Conservation (phyloP, 2,329 filamentous ascomycete species). For the Furcasterigmium sp. region DNA sequence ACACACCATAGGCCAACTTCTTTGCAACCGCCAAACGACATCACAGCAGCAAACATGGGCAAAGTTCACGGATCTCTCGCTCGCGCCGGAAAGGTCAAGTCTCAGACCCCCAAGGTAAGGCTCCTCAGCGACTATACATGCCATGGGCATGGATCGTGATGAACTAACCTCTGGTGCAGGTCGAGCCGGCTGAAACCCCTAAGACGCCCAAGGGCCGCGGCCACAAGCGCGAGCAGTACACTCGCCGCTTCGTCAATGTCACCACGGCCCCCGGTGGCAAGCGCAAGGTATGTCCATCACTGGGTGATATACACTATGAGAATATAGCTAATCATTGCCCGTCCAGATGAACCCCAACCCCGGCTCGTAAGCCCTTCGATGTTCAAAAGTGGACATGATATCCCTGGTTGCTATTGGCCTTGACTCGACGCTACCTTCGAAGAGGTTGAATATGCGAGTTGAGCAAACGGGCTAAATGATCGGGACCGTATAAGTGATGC, state of each 20-base stretch:
- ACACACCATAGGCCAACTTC: not conserved
- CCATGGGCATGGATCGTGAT: no score
- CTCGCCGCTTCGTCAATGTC: slow-evolving; percentile 96
- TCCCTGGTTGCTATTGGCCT: no score
- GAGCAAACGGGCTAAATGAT: no score
- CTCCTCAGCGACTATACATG: no score
- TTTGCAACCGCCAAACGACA: not conserved
- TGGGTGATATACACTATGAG: no score
- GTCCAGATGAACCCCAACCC: slow-evolving; percentile 82
- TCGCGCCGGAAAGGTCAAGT: slow-evolving; percentile 97
- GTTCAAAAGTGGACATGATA: no score
- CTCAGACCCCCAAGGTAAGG: slow-evolving; percentile 84
- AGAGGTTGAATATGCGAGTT: no score
- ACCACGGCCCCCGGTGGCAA: slow-evolving; percentile 86
- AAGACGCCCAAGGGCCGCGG: slow-evolving; percentile 96
- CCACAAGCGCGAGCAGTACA: slow-evolving; percentile 94
- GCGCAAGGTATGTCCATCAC: slow-evolving; percentile 81
- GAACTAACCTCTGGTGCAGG: no score
- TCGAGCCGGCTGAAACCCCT: slow-evolving; percentile 88
- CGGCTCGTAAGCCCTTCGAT: slow-evolving; percentile 50
- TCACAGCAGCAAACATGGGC: slow-evolving; percentile 61
- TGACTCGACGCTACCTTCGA: no score
- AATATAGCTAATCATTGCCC: no score
- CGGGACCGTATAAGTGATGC: no score
- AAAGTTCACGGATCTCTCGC: slow-evolving; percentile 92